Base-by-base conservation (phyloP, 495 filamentous ascomycete genomes). In the Xylaria grammica region DNA sequence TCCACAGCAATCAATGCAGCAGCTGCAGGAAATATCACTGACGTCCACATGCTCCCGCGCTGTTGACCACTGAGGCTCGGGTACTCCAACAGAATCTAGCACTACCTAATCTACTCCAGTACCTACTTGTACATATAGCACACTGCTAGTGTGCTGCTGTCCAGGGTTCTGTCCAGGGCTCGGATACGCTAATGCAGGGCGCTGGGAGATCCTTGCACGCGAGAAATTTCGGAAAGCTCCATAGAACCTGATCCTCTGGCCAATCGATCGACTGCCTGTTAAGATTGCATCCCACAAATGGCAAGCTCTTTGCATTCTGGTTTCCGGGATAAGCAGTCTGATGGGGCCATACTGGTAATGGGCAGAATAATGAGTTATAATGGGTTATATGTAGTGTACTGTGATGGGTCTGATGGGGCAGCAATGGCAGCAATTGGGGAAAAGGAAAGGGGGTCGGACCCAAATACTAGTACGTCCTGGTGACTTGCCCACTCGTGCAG, bases 101-200 rank as follows among this genome's bases (percentile, higher is more conserved):
- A n/a, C n/a, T n/a, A n/a, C n/a, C n/a, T n/a, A n/a, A n/a, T n/a
- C n/a, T n/a, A n/a, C n/a, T n/a, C n/a, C 20, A 22, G 44, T 17
- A 46, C 6, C 6, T 22, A 6, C 17, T 8, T 46, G 15, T n/a
- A 46, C 15, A n/a, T 17, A 46, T 6, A 6, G 4, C 27, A 38
- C n/a, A 13, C n/a, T n/a, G n/a, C n/a, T n/a, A n/a, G n/a, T n/a
- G n/a, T n/a, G n/a, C n/a, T n/a, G n/a, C n/a, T n/a, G 11, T 10
- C 9, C 1, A 22, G 38, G 6, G 24, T 20, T 8, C 13, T 9
- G 27, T 40, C 36, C 27, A 30, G 17, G 29, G 38, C 30, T 27
- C 62, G 62, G 62, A 32, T 27, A 32, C 62, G 46, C 62, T 64
- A 64, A 64, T 64, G 62, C 62, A 64, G 62, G 62, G 62, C 62